Percentiles rank a stretch among this genome's conserved stretches.
phyloP scores from a whole-genome alignment of 1,284 basidiomycete genomes.

The Singerocomus inundabilis region DNA sequence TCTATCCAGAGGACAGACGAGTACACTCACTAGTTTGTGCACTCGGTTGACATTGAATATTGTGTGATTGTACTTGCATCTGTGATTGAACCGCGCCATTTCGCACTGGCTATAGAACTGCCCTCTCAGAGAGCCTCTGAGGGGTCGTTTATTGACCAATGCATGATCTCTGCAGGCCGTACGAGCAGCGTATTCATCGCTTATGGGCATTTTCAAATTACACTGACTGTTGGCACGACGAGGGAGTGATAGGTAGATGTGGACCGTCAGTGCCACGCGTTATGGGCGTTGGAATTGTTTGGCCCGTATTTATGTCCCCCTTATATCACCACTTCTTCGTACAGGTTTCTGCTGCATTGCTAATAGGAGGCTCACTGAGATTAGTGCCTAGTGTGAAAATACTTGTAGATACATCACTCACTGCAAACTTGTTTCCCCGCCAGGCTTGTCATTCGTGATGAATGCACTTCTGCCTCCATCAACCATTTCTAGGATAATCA shows the following conservation, averaged over 20 bases:
- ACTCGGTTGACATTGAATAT: slow-evolving; percentile 21
- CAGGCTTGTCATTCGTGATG: not conserved
- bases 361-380: not conserved
- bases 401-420: not conserved
- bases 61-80: slow-evolving; percentile 20
- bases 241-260: not conserved
- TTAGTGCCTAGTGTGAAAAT: not conserved
- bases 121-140: slow-evolving; percentile 9
- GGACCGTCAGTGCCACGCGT: not conserved
- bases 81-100: not conserved
- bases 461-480: not conserved
- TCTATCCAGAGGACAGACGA: not conserved
- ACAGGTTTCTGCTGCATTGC: not conserved
- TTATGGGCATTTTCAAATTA: slow-evolving; percentile 13
- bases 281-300: not conserved
- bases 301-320: not conserved
- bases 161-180: slow-evolving; percentile 19
- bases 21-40: slow-evolving; percentile 10
- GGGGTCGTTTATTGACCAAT: slow-evolving; percentile 8
- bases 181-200: slow-evolving; percentile 18
- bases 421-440: not conserved
- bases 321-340: not conserved
- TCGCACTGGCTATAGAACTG: slow-evolving; percentile 15
- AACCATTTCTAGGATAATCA: not conserved
- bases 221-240: not conserved